These are phyloP conservation scores for Ustilago lituana DNA, from an alignment of 1,284 basidiomycete species.

Conservation along the genomic window DNA sequence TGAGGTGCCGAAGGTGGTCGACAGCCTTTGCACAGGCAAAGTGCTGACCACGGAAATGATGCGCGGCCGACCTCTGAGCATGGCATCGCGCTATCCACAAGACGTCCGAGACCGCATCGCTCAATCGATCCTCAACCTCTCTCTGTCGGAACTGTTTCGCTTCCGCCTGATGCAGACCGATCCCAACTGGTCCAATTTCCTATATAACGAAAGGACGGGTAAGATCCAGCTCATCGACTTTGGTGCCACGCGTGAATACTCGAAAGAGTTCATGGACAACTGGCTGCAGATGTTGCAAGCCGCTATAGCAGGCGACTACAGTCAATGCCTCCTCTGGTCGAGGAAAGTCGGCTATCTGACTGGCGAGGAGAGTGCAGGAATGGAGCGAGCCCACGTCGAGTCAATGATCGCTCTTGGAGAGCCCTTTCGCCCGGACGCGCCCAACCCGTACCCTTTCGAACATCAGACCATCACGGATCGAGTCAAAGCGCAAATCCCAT, in stretches of 20 bases:
- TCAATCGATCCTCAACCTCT: slow-evolving; percentile 81
- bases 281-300: slow-evolving; percentile 85
- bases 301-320: slow-evolving; percentile 77
- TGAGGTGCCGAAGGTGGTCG: slow-evolving; percentile 81
- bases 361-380: slow-evolving; percentile 86
- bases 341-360: slow-evolving; percentile 86
- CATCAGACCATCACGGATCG: slow-evolving; percentile 75
- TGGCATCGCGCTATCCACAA: slow-evolving; percentile 74
- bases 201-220: slow-evolving; percentile 75
- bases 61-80: slow-evolving; percentile 79
- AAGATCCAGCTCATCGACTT: slow-evolving; percentile 92
- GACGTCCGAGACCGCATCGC: slow-evolving; percentile 87
- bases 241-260: slow-evolving; percentile 89
- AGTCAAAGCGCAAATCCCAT: slow-evolving; percentile 83
- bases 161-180: slow-evolving; percentile 98
- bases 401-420: slow-evolving; percentile 81
- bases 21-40: slow-evolving; percentile 79
- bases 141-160: slow-evolving; percentile 87
- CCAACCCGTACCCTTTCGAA: slow-evolving; percentile 77
- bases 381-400: slow-evolving; percentile 86
- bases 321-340: slow-evolving; percentile 79
- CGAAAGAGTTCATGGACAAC: slow-evolving; percentile 84
- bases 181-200: slow-evolving; percentile 97
- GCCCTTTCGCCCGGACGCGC: slow-evolving; percentile 76
- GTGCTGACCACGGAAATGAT: slow-evolving; percentile 93